Evolutionary conservation across 169 alveolate species (phyloP).

Genomic region (Cryptosporidium meleagridis): DNA sequence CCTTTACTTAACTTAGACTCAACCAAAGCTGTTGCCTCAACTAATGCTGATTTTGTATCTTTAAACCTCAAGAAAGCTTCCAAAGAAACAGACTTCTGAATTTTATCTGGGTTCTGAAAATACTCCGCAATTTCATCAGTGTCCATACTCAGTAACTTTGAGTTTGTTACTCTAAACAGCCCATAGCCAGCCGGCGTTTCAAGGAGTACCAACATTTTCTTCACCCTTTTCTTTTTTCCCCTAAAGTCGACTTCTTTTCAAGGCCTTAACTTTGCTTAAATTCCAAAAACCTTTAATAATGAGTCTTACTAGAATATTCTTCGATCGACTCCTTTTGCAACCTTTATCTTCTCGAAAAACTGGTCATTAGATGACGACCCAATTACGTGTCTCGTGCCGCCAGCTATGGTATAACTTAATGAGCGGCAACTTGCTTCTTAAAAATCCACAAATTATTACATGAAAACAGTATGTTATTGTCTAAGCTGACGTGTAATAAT

Average conservation of each 20-base stretch:
- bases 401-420: background rate
- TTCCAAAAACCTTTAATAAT: background rate
- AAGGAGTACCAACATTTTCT: slow-evolving; percentile 94
- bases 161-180: slow-evolving; percentile 93
- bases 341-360: background rate
- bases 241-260: background rate
- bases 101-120: slow-evolving; percentile 89
- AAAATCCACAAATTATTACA: slow-evolving; percentile 3
- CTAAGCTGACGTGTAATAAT: background rate
- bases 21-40: slow-evolving; percentile 86
- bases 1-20: slow-evolving; percentile 93
- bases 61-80: slow-evolving; percentile 90
- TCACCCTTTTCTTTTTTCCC: background rate
- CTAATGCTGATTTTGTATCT: slow-evolving; percentile 91
- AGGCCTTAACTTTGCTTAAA: background rate
- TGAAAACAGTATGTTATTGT: background rate
- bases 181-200: slow-evolving; percentile 99
- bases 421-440: background rate
- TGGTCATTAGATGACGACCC: slow-evolving; percentile 63
- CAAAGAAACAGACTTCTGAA: slow-evolving; percentile 84
- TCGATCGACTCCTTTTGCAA: background rate
- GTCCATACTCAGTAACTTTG: slow-evolving; percentile 88
- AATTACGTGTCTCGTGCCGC: slow-evolving; percentile 72
- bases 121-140: slow-evolving; percentile 87
- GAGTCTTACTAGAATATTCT: background rate